Conservation (phyloP, 352 stramenopile species). For the Globisporangium polare region DNA sequence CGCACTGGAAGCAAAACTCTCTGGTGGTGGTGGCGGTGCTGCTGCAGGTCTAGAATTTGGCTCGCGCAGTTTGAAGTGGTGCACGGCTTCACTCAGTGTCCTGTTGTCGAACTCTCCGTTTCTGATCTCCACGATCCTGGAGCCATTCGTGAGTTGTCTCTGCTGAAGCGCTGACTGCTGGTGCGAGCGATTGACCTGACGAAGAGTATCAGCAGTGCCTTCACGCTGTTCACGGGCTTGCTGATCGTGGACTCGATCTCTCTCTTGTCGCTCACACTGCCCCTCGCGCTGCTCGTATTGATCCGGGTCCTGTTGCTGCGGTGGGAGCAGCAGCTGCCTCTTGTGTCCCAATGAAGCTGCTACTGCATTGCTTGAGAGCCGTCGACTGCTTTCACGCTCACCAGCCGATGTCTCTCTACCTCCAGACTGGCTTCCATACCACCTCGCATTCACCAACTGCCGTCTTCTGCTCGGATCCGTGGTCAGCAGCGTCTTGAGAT, state of each 20-base stretch:
- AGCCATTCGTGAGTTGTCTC: not conserved
- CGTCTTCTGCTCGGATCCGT: conserved; percentile 34
- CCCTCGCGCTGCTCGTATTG: not conserved
- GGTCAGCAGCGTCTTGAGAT: conserved; percentile 50
- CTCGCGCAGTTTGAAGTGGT: conserved; percentile 45
- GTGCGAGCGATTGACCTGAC: not conserved
- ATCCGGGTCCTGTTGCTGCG: conserved; percentile 55
- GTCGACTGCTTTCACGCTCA: not conserved
- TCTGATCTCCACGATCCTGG: conserved; percentile 19
- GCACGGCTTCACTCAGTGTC: conserved; percentile 55
- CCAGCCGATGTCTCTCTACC: not conserved
- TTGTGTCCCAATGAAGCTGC: not conserved
- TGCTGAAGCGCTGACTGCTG: not conserved
- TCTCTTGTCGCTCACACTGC: not conserved
- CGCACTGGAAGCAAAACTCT: not conserved
- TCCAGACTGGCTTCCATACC: not conserved
- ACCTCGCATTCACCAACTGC: conserved; percentile 16
- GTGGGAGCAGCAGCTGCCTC: conserved; percentile 25
- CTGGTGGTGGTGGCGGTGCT: not conserved
- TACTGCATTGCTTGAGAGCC: not conserved
- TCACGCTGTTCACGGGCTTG: not conserved
- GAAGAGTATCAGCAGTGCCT: not conserved
- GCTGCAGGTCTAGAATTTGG: no score
- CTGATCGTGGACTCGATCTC: not conserved
- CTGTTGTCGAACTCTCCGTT: conserved; percentile 67